phyloP scores from a whole-genome alignment of 2,329 filamentous ascomycete species.

The Hirsutella rhossiliensis region DNA sequence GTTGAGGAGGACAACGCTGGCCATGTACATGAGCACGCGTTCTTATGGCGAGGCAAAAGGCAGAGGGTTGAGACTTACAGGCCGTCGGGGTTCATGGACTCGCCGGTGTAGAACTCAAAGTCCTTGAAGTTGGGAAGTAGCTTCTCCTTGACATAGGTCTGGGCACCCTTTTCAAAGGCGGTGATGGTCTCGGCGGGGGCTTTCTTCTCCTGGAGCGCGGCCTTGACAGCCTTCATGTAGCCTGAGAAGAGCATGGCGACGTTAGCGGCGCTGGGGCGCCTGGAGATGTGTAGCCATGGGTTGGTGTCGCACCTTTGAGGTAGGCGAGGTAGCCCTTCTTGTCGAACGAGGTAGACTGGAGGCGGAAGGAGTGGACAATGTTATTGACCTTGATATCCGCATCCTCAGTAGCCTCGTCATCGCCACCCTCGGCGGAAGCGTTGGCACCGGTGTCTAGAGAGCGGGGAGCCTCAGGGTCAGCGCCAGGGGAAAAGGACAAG shows the following conservation, averaged over 20 bases:
- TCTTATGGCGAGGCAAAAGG: background rate
- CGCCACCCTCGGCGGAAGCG: conserved; percentile 84
- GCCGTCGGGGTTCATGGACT: conserved; percentile 85
- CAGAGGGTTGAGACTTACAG: conserved; percentile 51
- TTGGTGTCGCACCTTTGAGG: conserved; percentile 59
- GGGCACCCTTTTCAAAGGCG: conserved; percentile 68
- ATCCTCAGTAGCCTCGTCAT: conserved; percentile 67
- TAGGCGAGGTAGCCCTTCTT: conserved; percentile 78
- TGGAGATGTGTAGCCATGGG: background rate
- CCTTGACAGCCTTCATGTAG: conserved; percentile 88
- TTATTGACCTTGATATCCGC: conserved; percentile 69
- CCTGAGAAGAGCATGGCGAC: conserved; percentile 28
- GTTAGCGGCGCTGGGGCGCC: background rate
- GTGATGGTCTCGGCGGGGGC: conserved; percentile 55
- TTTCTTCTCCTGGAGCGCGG: conserved; percentile 49
- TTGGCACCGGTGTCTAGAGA: conserved; percentile 77
- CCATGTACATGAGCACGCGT: conserved; percentile 3
- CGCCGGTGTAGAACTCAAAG: conserved; percentile 87
- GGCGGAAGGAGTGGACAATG: conserved; percentile 84
- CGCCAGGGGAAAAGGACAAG: background rate
- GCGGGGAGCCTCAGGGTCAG: background rate
- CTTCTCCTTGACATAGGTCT: conserved; percentile 67
- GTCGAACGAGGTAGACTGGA: conserved; percentile 66
- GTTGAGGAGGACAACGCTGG: conserved; percentile 80
- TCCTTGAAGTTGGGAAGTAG: conserved; percentile 82